A percentile compares a stretch with the other conserved stretches of the same genome.
Evolutionary conservation across 805 yeast genomes (phyloP).

Genomic region (Ogataea ramenticola): DNA sequence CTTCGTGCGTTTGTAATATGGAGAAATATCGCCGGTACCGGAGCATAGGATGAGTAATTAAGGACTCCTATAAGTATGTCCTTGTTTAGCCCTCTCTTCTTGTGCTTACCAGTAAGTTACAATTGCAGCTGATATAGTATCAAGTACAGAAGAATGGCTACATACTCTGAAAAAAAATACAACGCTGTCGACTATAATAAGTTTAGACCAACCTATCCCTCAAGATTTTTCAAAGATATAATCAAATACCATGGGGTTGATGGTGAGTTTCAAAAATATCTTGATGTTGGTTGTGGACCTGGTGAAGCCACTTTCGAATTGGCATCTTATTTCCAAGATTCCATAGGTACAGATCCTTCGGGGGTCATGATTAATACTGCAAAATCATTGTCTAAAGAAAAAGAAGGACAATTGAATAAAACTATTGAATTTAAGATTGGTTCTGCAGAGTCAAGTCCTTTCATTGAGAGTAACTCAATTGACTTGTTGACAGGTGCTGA

Average conservation of each 20-base stretch:
- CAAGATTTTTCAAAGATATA: constrained; percentile 35
- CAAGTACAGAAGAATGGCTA: constrained; percentile 61
- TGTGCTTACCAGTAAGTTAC: no score
- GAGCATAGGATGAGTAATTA: no score
- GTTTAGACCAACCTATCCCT: constrained; percentile 66
- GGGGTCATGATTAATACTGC: constrained; percentile 40
- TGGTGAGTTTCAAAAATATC: constrained; percentile 24
- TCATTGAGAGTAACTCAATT: constrained; percentile 26
- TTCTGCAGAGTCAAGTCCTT: constrained; percentile 21
- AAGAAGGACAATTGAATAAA: constrained; percentile 12
- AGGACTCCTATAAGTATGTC: no score
- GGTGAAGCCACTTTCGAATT: constrained; percentile 44
- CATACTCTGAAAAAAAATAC: constrained; percentile 49
- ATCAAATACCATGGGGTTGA: constrained; percentile 26
- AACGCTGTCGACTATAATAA: constrained; percentile 44
- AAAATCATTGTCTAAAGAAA: constrained; percentile 14
- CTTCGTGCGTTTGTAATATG: no score
- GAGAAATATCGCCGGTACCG: no score
- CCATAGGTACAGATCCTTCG: constrained; percentile 40
- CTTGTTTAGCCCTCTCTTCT: no score
- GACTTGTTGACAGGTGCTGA: constrained; percentile 72
- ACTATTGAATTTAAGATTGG: constrained; percentile 15
- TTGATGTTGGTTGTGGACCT: constrained; percentile 60
- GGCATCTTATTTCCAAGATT: constrained; percentile 25
- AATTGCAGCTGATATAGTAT: no score